Evolutionary conservation across 2,329 filamentous ascomycete species (phyloP).

Genomic region (Fusarium nurragi): DNA sequence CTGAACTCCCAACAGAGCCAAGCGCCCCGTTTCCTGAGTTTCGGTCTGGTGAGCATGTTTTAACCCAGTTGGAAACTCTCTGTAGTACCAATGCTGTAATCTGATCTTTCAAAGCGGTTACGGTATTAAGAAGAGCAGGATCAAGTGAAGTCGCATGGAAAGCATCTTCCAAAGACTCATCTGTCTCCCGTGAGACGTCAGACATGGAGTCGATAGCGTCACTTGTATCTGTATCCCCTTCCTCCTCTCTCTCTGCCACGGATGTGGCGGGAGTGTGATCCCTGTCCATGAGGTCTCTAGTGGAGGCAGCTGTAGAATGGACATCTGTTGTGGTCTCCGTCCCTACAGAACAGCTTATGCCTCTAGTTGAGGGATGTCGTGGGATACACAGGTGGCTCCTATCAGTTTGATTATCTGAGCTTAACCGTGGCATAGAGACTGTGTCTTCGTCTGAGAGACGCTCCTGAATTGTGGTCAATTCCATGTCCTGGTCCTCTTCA

Average conservation of each 20-base stretch:
- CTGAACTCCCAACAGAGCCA: neutral
- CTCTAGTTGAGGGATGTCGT: neutral
- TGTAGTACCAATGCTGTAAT: slow-evolving; percentile 6
- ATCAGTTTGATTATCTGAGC: neutral
- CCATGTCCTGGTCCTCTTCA: neutral
- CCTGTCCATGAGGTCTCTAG: neutral
- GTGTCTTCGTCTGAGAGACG: neutral
- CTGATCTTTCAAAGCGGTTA: slow-evolving; percentile 18
- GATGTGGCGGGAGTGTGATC: slow-evolving; percentile 13
- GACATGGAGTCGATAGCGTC: slow-evolving; percentile 25
- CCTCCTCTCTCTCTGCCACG: neutral
- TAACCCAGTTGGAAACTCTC: slow-evolving; percentile 13
- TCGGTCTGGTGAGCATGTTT: slow-evolving; percentile 1
- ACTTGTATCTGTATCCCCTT: slow-evolving; percentile 1
- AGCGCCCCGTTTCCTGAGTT: neutral
- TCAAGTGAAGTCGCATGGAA: slow-evolving; percentile 18
- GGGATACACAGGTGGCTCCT: neutral
- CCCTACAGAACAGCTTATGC: neutral
- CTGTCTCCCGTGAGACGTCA: slow-evolving; percentile 15
- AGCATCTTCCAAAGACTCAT: slow-evolving; percentile 23
- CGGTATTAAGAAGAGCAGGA: neutral
- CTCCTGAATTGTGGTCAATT: slow-evolving; percentile 24
- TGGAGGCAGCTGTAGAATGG: neutral
- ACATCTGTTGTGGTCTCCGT: neutral
- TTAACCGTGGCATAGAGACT: neutral